Evolutionary conservation across 257 asterid species (phyloP).

Genomic region (Solanum paucissectum): DNA sequence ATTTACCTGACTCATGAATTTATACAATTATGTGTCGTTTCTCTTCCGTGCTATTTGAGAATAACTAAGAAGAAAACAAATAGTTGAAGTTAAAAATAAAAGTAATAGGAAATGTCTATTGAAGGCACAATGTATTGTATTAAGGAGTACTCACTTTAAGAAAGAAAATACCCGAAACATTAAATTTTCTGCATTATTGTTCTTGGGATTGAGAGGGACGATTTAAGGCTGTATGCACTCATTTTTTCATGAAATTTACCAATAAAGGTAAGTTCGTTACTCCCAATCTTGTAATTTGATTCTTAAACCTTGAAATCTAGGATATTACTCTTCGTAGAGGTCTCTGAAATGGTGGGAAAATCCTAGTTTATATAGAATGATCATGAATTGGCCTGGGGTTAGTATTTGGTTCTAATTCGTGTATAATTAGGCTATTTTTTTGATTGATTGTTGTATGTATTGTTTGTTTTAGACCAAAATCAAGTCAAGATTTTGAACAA

Average conservation of each 20-base stretch:
- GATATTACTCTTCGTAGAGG: background rate
- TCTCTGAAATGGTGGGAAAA: background rate
- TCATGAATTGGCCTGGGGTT: background rate
- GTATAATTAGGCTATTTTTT: no score
- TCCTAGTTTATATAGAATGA: background rate
- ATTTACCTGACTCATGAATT: background rate
- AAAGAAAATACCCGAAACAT: no score
- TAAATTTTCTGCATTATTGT: no score
- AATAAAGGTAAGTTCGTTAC: background rate
- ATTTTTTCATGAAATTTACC: background rate
- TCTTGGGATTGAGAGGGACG: background rate
- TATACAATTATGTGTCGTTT: background rate
- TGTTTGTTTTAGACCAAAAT: background rate
- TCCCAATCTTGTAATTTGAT: background rate
- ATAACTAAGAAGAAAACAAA: background rate
- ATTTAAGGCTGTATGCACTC: background rate
- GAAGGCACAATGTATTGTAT: background rate
- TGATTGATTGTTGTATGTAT: no score
- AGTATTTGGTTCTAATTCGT: background rate
- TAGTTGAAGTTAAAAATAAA: background rate
- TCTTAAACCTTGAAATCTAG: background rate
- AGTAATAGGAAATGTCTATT: background rate
- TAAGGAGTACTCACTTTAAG: background rate
- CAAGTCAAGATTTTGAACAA: background rate
- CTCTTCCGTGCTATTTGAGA: background rate